Base-by-base conservation (phyloP, 805 yeast genomes). In the Wickerhamiella azyma region DNA sequence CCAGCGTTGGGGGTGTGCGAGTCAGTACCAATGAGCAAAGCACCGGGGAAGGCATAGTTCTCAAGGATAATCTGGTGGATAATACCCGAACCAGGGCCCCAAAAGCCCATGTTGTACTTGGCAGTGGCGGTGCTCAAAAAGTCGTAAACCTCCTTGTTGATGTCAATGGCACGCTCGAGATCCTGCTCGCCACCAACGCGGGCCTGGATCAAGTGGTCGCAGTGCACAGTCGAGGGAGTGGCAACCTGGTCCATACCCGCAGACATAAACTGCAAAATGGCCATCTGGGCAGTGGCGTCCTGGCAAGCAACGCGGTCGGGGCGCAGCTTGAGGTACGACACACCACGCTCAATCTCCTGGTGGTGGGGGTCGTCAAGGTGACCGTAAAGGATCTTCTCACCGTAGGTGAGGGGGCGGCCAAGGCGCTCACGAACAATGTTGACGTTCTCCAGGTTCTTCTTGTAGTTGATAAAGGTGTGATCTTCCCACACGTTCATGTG, bases 221-320 rank as follows among this genome's bases (percentile, higher is more conserved):
- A 88, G 71, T 88, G 97, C 50, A 89, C 94, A 41, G 96, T 85
- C 52, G 88, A 85, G 47, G 96, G 96, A 52, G 89, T 89, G 48
- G 94, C 94, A 44, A 88, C 94, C 62, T 77, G 75, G 52, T 84
- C 81, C 77, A 86, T 70, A 60, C 94, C 94, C 57, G 94, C 94
- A 51, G 94, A 82, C 94, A 86, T 86, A 67, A 88, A 88, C 72
- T 88, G 97, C 61, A 88, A 72, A 57, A 88, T 76, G 48, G 96
- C 96, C 97, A 88, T 88, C 72, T 88, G 97, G 48, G 96, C 96
- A 49, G 96, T 85, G 48, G 97, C 97, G 72, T 88, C 97, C 73
- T 88, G 97, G 82, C 94, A 86, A 42, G 96, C 96, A 51, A 89
- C 96, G 67, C 97, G 79, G 67, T 88, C 97, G 47, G 97, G 97